Evolutionary conservation across 176 grass and related monocot species (phyloP), one percentile per base, ranked within the genome.

Genomic region (Musa beccarii): DNA sequence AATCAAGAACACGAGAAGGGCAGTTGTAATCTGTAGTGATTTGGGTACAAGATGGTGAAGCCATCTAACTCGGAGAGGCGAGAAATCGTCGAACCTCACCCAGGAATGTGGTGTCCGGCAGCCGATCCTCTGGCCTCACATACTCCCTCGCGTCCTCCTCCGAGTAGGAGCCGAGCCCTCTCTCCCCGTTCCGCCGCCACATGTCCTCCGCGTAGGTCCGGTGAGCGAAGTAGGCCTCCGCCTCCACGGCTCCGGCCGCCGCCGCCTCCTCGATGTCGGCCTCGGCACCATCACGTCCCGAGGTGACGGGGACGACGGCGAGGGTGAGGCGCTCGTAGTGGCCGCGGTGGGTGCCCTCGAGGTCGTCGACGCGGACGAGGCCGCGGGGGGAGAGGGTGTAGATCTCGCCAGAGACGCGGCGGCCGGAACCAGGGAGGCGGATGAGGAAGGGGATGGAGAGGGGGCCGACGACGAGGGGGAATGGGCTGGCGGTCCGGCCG

Each of bases 221-320:
- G 65, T 96, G 79, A 73, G 87, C 81, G n/a, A 87, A 96, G 73
- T 96, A 96, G 11, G 85, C 92, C 79, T 96, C 76, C 5, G 87
- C 81, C 71, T 82, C 73, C 74, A 84, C 55, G 12, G 53, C 51
- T 1, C 16, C 73, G 1, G 59, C 72, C 3, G 53, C 72, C 54
- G 20, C 53, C 17, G 54, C 74, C 0, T 49, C 75, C 13, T 20
- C 28, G 51, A 2, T 10, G 15, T 70, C 68, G 15, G 9, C 9
- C 9, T n/a, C 68, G 9, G 49, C 67, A 19, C 23, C 9, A 19
- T 11, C 67, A 29, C 10, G 20, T 11, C 7, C 29, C 7, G 69
- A 49, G 3, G 22, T 72, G 0, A 59, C 73, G 5, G 26, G 74
- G 28, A 83, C 51, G 21, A 96, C 83, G 43, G 71, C 51, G 62